These are phyloP conservation scores for Mollisia scopiformis DNA, from an alignment of 2,329 filamentous ascomycete species.

Conservation along the genomic window DNA sequence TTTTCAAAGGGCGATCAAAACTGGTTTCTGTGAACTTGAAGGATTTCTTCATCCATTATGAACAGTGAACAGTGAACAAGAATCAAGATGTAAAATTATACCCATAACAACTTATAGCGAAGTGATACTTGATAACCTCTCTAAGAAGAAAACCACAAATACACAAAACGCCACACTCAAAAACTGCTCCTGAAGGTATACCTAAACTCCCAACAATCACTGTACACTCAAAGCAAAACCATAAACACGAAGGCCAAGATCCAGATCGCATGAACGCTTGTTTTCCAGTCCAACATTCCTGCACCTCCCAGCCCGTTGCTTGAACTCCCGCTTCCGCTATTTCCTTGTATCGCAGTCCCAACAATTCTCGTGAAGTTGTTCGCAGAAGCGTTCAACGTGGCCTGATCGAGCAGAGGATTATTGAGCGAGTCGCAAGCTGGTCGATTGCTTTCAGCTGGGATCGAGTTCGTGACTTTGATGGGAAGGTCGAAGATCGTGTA, in stretches of 20 bases:
- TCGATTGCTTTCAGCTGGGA: slow-evolving; percentile 47
- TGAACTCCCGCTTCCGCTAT: slow-evolving; percentile 24
- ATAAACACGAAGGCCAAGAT: slow-evolving; percentile 37
- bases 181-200: not conserved
- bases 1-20: not conserved
- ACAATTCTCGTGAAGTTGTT: slow-evolving; percentile 33
- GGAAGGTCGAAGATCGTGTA: slow-evolving; percentile 75
- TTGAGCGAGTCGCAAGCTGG: slow-evolving; percentile 53
- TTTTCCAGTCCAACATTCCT: slow-evolving; percentile 37
- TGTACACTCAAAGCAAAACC: slow-evolving; percentile 32
- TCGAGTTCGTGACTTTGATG: slow-evolving; percentile 68
- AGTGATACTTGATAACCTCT: too few species aligned
- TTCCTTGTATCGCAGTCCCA: slow-evolving; percentile 33
- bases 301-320: slow-evolving; percentile 38
- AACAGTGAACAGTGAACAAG: too few species aligned
- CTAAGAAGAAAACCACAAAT: not conserved
- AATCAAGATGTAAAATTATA: too few species aligned
- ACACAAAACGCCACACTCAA: too few species aligned
- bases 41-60: not conserved
- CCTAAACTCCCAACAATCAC: not conserved
- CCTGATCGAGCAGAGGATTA: slow-evolving; percentile 53
- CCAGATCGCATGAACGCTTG: slow-evolving; percentile 39
- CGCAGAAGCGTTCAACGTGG: slow-evolving; percentile 45
- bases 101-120: too few species aligned
- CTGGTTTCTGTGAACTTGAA: not conserved